Evolutionary conservation across 352 stramenopile genomes (phyloP), one percentile per base, ranked within the genome.

Genomic region (Phytophthora gonapodyides): DNA sequence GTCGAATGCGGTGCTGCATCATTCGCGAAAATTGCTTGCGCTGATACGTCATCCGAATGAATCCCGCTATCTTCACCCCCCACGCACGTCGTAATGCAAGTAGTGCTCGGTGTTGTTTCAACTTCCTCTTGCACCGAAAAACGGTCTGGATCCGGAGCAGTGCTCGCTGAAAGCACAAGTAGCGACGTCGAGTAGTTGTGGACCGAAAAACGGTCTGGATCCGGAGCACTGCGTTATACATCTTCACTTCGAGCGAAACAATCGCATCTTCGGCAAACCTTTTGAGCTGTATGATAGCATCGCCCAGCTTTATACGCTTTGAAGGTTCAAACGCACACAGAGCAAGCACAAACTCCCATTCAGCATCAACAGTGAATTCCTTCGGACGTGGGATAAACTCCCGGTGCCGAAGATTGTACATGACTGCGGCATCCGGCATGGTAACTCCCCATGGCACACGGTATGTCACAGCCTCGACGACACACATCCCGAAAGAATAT

Each of bases 401-500:
- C 11, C 17, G 16, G 13, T 62, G 51, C 9, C 31, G 35, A 34
- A 67, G 46, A 35, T 67, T 30, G 35, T 67, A 30, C 13, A 57
- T 52, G 1, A 67, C 37, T 19, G 44, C 59, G 7, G n/a, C 33
- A 35, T 56, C 50, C 3, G 49, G 50, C 1, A 61, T 37, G 33
- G 55, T 55, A 19, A 61, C 30, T 10, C 55, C 44, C 45, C 45
- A 57, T 2, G 56, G 56, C 0, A 56, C 24, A 7, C 36, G 16
- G 27, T 36, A 33, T 19, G 46, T 58, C 38, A 69, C 30, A 10
- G 64, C 67, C 44, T 86, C 76, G 11, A 85, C 11, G 15, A 88
- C 69, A 43, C 74, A 86, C 49, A 84, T 71, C 1, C 64, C 78
- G n/a, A 88, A 71, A n/a, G 74, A 67, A 40, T 77, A 86, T 1